Evolutionary conservation across 352 stramenopile genomes (phyloP), one percentile per base, ranked within the genome.

Genomic region (Phytophthora sansomeana): DNA sequence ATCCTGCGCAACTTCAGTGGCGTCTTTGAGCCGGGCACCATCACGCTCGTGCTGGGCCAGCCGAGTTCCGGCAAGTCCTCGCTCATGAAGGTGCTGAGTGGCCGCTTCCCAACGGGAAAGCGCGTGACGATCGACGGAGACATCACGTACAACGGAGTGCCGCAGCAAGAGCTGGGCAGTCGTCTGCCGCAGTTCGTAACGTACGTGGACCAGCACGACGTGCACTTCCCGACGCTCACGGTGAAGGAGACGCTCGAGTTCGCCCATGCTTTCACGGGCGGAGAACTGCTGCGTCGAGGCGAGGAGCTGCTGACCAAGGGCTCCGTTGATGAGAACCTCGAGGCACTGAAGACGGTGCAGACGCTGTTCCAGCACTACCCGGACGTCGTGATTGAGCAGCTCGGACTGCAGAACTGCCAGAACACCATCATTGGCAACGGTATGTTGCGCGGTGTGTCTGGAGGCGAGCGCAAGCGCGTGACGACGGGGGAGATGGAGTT

Each of bases 401-500:
- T 81, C 5, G 74, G 80, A 24, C 68, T 89, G 41, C 55, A 64
- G 17, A 77, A 82, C 11, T 79, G 69, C 21, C 44, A 65, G n/a
- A 58, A 90, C 43, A 88, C 81, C 7, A 74, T 83, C 21, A 51
- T 89, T 11, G 80, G 80, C 11, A 74, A 77, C 36, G 70, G 47
- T 3, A 79, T 85, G 58, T 10, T 88, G n/a, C 75, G 78, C 6
- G 77, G 77, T 1, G 73, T 95, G 19, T 89, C 72, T 9, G 88
- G 88, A 33, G 24, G 55, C 87, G 83, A 94, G 42, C 74, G 81
- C 28, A 91, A 91, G 67, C 83, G 86, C 19, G 83, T 93, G 57
- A 93, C 85, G 24, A 84, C 72, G 13, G 85, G 83, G 33, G 82
- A 93, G 74, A 98, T 99, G 84, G 73, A 96, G 53, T 87, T 95